Conservation (phyloP, 2,329 filamentous ascomycete genomes). For the Fusarium sulawesiense region DNA sequence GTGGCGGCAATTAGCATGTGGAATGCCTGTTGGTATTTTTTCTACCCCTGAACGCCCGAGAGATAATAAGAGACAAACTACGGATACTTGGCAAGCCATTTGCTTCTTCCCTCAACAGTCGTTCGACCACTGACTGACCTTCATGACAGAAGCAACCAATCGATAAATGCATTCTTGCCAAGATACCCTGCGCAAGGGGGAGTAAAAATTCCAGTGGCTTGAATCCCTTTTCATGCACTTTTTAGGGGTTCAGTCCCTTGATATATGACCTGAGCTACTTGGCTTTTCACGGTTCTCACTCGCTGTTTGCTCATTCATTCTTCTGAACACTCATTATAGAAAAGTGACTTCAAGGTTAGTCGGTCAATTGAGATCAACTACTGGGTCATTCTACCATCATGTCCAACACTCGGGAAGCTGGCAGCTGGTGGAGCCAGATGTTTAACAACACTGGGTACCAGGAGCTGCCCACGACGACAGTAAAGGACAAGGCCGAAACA, state of each 20-base stretch:
- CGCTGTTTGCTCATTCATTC: constrained; percentile 6
- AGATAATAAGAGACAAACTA: not conserved
- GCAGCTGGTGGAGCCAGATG: constrained; percentile 25
- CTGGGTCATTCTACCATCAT: constrained; percentile 1
- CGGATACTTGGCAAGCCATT: constrained; percentile 6
- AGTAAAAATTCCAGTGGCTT: constrained; percentile 24
- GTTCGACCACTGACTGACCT: not conserved
- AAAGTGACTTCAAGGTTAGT: not conserved
- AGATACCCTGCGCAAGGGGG: constrained; percentile 9
- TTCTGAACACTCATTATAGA: constrained; percentile 4
- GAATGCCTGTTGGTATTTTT: constrained; percentile 22
- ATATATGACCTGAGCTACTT: constrained; percentile 13
- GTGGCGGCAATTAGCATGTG: not conserved
- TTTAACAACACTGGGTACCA: constrained; percentile 18
- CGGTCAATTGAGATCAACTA: constrained; percentile 8
- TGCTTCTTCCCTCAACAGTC: not conserved
- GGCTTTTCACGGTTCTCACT: not conserved
- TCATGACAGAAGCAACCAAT: not conserved
- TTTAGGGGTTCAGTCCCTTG: not conserved
- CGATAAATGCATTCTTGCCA: not conserved
- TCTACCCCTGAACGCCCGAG: not conserved
- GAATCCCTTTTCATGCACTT: constrained; percentile 9
- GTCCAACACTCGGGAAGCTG: not conserved
- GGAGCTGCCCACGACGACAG: constrained; percentile 15
- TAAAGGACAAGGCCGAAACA: constrained; percentile 21